phyloP scores from a whole-genome alignment of 2,329 filamentous ascomycete genomes.

The Cercospora brassicicola region DNA sequence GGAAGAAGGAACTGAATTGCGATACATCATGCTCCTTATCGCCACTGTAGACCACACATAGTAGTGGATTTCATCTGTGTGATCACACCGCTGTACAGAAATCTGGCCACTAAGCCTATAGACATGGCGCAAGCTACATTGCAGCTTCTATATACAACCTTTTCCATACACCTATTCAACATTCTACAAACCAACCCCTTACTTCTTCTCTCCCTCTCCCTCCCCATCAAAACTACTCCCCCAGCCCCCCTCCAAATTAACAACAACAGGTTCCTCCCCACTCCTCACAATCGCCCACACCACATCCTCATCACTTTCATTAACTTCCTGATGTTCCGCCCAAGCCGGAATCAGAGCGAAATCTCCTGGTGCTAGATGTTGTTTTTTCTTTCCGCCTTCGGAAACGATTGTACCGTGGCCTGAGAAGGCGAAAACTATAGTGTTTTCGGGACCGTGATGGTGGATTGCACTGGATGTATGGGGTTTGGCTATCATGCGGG shows the following conservation, averaged over 20 bases:
- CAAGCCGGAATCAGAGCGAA: constrained; percentile 70
- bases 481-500: constrained; percentile 64
- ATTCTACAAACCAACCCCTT: no score
- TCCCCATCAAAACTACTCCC: constrained; percentile 16
- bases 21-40: not conserved
- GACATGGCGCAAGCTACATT: not conserved
- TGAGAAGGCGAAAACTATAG: constrained; percentile 58
- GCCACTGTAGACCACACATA: not conserved
- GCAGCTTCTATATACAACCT: not conserved
- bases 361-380: constrained; percentile 62
- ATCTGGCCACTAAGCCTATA: not conserved
- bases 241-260: constrained; percentile 25
- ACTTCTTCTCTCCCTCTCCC: not conserved
- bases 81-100: not conserved
- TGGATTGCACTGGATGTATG: constrained; percentile 63
- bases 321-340: constrained; percentile 69
- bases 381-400: constrained; percentile 55
- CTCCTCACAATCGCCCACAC: constrained; percentile 64
- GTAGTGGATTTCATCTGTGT: not conserved
- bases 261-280: constrained; percentile 23
- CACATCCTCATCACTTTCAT: constrained; percentile 63
- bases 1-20: not conserved
- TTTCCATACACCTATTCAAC: not conserved
- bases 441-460: constrained; percentile 71
- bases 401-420: constrained; percentile 64